phyloP scores from a whole-genome alignment of 1,139 yeast species.

The Magnusiomyces tetraspermus region DNA sequence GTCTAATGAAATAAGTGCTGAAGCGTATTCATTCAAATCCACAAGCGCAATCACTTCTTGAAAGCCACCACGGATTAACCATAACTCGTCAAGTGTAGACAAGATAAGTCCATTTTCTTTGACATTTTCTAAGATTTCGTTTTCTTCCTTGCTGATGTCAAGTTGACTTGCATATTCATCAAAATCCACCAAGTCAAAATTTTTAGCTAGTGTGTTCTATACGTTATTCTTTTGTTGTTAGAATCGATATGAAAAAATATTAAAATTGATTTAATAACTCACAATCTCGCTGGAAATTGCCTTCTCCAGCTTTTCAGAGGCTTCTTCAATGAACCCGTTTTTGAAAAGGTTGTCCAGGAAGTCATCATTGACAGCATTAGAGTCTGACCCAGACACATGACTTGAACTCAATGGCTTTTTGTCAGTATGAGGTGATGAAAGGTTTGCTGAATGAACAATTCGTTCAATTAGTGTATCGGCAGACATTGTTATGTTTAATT shows the following conservation, averaged over 20 bases:
- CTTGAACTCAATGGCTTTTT: too few species aligned
- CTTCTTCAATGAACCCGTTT: constrained; percentile 8
- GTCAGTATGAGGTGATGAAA: neutral
- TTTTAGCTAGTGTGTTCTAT: constrained; percentile 5
- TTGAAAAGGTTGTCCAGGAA: constrained; percentile 6
- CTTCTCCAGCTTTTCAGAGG: constrained; percentile 7
- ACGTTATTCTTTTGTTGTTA: neutral
- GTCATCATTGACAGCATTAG: neutral
- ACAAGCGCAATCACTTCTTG: constrained; percentile 23
- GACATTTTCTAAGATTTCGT: constrained; percentile 6
- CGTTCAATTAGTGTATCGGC: neutral
- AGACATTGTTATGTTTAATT: too few species aligned
- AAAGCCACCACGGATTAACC: constrained; percentile 27
- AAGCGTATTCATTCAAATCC: constrained; percentile 23
- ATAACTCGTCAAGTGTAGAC: constrained; percentile 22
- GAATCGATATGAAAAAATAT: neutral
- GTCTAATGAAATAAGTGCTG: constrained; percentile 23
- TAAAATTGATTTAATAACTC: neutral
- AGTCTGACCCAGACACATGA: too few species aligned
- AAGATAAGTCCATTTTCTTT: constrained; percentile 9
- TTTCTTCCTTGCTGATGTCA: constrained; percentile 8
- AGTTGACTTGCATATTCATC: constrained; percentile 6
- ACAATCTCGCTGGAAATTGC: constrained; percentile 6
- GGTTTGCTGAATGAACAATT: neutral
- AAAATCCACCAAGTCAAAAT: constrained; percentile 6